Percentiles rank a stretch among this genome's conserved stretches.
Evolutionary conservation across 2,329 filamentous ascomycete genomes (phyloP).

Genomic region (Aspergillus sergii): DNA sequence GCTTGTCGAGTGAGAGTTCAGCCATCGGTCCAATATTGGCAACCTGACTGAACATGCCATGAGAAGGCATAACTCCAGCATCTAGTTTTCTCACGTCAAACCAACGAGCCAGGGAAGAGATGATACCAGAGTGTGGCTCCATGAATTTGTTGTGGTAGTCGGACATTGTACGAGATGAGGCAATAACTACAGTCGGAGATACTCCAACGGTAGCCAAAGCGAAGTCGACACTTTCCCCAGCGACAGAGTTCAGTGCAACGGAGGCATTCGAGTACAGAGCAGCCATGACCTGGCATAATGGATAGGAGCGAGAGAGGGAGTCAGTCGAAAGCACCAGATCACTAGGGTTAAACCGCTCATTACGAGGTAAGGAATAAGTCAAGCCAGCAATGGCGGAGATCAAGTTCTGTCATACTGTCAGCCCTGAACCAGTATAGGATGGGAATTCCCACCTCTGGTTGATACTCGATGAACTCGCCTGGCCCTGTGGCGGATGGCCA

Average conservation of each 20-base stretch:
- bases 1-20: slow-evolving; percentile 60
- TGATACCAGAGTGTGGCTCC: slow-evolving; percentile 60
- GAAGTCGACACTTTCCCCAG: slow-evolving; percentile 72
- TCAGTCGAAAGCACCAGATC: slow-evolving; percentile 88
- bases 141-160: slow-evolving; percentile 67
- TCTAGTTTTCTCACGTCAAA: slow-evolving; percentile 71
- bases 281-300: slow-evolving; percentile 76
- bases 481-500: slow-evolving; percentile 45
- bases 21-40: slow-evolving; percentile 41
- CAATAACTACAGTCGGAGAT: slow-evolving; percentile 79
- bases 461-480: slow-evolving; percentile 79
- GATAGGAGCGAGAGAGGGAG: slow-evolving; percentile 75
- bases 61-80: slow-evolving; percentile 72
- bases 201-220: slow-evolving; percentile 71
- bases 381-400: slow-evolving; percentile 82
- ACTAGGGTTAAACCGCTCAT: slow-evolving; percentile 70
- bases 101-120: slow-evolving; percentile 71
- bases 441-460: slow-evolving; percentile 57
- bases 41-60: slow-evolving; percentile 59
- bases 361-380: slow-evolving; percentile 72
- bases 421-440: neutral
- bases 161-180: slow-evolving; percentile 72
- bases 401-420: slow-evolving; percentile 63
- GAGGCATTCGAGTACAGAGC: slow-evolving; percentile 85
- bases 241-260: slow-evolving; percentile 85